These are phyloP conservation scores for Pichia inconspicua DNA, from an alignment of 1,139 yeast genomes.

Conservation along the genomic window DNA sequence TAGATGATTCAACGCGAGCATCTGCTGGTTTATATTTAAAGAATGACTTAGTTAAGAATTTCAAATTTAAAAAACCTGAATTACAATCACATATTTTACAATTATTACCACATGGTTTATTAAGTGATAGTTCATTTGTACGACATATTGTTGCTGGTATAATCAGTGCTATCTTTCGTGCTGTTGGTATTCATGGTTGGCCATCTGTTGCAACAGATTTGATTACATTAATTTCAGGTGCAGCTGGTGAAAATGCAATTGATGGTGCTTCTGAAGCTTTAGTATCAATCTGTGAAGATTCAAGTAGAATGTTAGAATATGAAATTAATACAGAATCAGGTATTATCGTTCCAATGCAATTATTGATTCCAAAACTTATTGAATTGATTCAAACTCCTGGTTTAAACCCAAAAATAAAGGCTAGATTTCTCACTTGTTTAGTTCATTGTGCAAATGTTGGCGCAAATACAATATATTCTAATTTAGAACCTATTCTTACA, in stretches of 20 bases:
- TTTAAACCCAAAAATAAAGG: constrained; percentile 42
- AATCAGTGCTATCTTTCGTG: constrained; percentile 69
- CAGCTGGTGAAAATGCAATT: constrained; percentile 35
- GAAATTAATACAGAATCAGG: constrained; percentile 52
- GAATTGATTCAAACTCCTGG: constrained; percentile 36
- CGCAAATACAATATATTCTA: constrained; percentile 55
- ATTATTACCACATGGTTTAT: constrained; percentile 62
- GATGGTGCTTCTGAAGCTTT: constrained; percentile 81
- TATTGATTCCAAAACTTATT: constrained; percentile 59
- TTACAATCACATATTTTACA: constrained; percentile 50
- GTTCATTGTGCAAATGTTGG: constrained; percentile 69
- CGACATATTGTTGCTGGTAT: constrained; percentile 88
- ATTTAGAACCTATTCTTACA: constrained; percentile 57
- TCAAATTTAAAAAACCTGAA: constrained; percentile 25
- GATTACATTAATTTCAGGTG: constrained; percentile 46
- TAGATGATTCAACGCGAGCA: constrained; percentile 55
- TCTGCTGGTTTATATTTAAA: constrained; percentile 85
- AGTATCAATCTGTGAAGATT: constrained; percentile 83
- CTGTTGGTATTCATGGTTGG: constrained; percentile 69
- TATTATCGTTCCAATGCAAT: constrained; percentile 45
- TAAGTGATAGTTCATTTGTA: constrained; percentile 51
- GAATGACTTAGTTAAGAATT: constrained; percentile 44
- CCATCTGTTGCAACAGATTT: constrained; percentile 65
- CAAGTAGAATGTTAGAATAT: constrained; percentile 47
- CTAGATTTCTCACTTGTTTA: constrained; percentile 63